These are phyloP conservation scores for Senna siamea DNA, from an alignment of 306 rosid species.

Conservation along the genomic window DNA sequence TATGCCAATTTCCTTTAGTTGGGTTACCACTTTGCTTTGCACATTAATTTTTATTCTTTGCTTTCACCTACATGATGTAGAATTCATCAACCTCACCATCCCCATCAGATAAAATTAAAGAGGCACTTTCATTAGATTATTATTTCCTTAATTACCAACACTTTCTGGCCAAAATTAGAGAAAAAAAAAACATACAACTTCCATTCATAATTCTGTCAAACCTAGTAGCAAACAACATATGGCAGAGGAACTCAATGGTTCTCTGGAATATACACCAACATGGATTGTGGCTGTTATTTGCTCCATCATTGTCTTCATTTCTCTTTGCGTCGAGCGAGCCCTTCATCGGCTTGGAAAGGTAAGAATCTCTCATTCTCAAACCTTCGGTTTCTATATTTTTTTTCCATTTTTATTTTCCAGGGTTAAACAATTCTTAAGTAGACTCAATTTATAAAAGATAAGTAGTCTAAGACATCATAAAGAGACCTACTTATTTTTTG, in stretches of 20 bases:
- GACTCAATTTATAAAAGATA: no score
- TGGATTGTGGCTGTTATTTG: constrained; percentile 88
- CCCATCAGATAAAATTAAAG: background rate
- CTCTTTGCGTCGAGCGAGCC: constrained; percentile 67
- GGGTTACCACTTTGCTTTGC: constrained; percentile 39
- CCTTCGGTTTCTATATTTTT: constrained; percentile 15
- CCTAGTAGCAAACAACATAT: constrained; percentile 35
- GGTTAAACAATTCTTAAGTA: no score
- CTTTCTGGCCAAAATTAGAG: constrained; percentile 4
- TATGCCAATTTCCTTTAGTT: constrained; percentile 35
- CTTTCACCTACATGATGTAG: constrained; percentile 30
- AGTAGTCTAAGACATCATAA: no score
- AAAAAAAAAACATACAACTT: background rate
- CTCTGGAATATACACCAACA: constrained; percentile 83
- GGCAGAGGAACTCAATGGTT: constrained; percentile 56
- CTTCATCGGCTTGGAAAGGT: constrained; percentile 90
- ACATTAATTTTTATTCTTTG: constrained; percentile 46
- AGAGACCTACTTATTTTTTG: no score
- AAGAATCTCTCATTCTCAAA: constrained; percentile 8
- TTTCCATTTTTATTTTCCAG: background rate
- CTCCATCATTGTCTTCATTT: constrained; percentile 71
- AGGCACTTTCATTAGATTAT: constrained; percentile 17
- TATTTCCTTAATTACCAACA: constrained; percentile 25
- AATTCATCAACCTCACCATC: background rate
- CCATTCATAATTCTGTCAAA: background rate